Evolutionary conservation across 2,329 filamentous ascomycete genomes (phyloP), one percentile per base, ranked within the genome.

Genomic region (Penicillium crustosum): DNA sequence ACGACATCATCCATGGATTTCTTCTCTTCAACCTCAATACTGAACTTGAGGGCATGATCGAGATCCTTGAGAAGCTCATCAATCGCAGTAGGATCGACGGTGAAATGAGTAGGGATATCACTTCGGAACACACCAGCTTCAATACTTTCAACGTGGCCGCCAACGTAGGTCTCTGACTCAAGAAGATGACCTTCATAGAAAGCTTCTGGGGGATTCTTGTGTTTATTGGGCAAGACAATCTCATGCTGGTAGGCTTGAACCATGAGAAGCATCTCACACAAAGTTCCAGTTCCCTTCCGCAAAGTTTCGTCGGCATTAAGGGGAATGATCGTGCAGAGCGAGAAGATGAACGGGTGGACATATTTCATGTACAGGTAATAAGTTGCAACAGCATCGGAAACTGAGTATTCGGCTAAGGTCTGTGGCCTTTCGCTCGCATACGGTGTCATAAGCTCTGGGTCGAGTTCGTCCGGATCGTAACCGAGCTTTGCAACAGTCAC

Each of bases 331-430:
- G 93, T 99, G 77, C 94, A 99, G 0, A 99, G 81, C 1, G 95
- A 97, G 82, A 99, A 99, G 73, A 99, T 94, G 80, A 99, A 99
- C 4, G 94, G 94, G 74, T 99, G 94, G n/a, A 99, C 91, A 75
- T 99, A 99, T 88, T 99, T 99, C 95, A 99, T 99, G 82, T 99
- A 99, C 61, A 99, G 80, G 72, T 99, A 99, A 74, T 99, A 99
- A 0, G 94, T 99, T 23, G 94, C 94, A 50, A 99, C 94, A 10
- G 95, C 95, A 82, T 99, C 95, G 69, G 95, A 99, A 44, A 99
- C 94, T 0, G 95, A 99, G 77, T 99, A 99, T 70, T 99, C 94
- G 9, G 94, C 93, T 51, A 99, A 81, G 0, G 91, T 96, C 73
- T 99, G 94, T 0, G 94, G 94, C 64, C 91, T 84, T 77, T 99